Percentiles rank a stretch among this genome's conserved stretches.
Evolutionary conservation across 805 yeast genomes (phyloP).

Genomic region (Teunomyces pallodes): DNA sequence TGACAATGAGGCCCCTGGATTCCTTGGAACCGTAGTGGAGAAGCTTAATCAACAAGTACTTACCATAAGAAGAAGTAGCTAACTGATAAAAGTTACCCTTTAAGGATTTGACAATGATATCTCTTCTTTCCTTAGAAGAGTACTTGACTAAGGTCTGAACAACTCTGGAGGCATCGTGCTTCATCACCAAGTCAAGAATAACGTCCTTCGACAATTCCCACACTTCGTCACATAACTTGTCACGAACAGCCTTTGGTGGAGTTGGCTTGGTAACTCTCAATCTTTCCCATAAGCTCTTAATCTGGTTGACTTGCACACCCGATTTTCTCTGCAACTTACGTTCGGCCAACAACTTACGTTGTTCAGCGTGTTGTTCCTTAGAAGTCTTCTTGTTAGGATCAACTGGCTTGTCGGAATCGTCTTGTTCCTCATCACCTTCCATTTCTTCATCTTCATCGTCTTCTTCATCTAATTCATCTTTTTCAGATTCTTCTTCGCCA

Average conservation of each 20-base stretch:
- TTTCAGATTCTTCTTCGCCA: constrained; percentile 16
- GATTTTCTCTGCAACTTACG: constrained; percentile 84
- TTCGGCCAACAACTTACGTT: constrained; percentile 71
- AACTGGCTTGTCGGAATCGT: constrained; percentile 9
- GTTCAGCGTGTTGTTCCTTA: constrained; percentile 76
- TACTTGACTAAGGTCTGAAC: constrained; percentile 91
- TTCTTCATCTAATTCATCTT: constrained; percentile 21
- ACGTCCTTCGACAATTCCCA: constrained; percentile 81
- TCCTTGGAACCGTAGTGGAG: constrained; percentile 89
- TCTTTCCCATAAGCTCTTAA: constrained; percentile 88
- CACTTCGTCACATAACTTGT: constrained; percentile 74
- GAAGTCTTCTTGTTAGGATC: constrained; percentile 52
- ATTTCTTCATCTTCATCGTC: constrained; percentile 20
- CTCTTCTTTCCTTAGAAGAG: constrained; percentile 76
- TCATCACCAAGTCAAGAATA: constrained; percentile 79
- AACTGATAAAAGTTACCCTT: constrained; percentile 75
- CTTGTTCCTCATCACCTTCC: constrained; percentile 11
- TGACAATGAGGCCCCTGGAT: constrained; percentile 68
- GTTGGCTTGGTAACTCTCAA: constrained; percentile 83
- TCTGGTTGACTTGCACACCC: constrained; percentile 81
- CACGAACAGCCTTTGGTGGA: constrained; percentile 71
- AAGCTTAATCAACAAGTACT: constrained; percentile 82
- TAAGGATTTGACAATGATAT: constrained; percentile 60
- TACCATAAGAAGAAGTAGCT: constrained; percentile 93
- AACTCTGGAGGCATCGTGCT: constrained; percentile 95